Base-by-base conservation (phyloP, 768 basidiomycete species). In the Boletales sp. region DNA sequence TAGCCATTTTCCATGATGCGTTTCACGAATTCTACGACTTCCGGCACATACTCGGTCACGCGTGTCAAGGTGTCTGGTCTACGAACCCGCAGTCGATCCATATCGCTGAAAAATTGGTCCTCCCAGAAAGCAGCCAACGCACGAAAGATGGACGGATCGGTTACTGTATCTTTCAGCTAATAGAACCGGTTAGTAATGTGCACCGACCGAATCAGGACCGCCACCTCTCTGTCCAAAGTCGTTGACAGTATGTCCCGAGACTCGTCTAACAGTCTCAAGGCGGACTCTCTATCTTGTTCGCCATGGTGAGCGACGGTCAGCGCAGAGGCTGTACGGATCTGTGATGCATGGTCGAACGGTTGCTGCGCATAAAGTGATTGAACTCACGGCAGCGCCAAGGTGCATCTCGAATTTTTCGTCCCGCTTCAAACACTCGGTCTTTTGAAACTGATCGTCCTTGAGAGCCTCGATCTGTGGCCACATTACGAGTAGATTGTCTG, bases 331-430 rank as follows among this genome's bases (percentile, higher is more conserved):
- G 68, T 78, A 68, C 64, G 76, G 62, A 79, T 84, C 72, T 69
- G 57, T 54, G 41, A 56, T 45, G 50, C 45, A 55, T 38, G 39
- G 51, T 62, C 46, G 54, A 38, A 46, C 40, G 39, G 49, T 52
- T 30, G 51, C 57, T 54, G 32, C 42, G 7, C 21, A 35, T 21
- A 33, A 39, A 53, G 46, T 33, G 31, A 41, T 42, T 61, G 44
- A 19, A 73, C 83, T 63, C 65, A 92, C 90, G 57, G 95, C 82
- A 51, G 87, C 79, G 35, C 81, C 71, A 60, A 92, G 80, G 70
- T 94, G 74, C 90, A 97, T 88, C 46, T 86, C 83, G 61, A 94
- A 94, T 70, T 95, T 97, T 71, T 95, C 94, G 55, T 96, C 87
- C 61, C 83, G 78, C 63, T 76, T 82, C 63, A 87, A 66, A 59